Conservation (phyloP, 495 filamentous ascomycete genomes). For the Tuber brumale region DNA sequence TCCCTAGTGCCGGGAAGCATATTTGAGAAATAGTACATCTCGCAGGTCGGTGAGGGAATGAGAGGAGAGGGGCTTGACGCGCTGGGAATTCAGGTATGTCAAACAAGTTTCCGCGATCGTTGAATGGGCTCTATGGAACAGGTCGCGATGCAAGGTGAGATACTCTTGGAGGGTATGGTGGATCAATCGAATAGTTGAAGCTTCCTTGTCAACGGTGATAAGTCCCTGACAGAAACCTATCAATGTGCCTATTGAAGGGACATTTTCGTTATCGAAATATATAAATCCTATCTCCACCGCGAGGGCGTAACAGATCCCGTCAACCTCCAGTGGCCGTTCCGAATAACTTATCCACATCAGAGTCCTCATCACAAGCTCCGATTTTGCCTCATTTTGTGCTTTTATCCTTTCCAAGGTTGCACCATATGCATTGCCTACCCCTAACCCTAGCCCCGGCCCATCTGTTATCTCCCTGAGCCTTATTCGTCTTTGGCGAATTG, state of each 20-base stretch:
- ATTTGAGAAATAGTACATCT: not conserved
- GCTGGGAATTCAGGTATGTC: not conserved
- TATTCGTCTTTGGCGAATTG: not conserved
- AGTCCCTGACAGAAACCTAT: not conserved
- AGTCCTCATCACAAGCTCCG: too few species aligned
- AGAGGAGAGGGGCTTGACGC: not conserved
- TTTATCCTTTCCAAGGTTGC: not conserved
- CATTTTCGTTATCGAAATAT: not conserved
- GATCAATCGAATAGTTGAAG: not conserved
- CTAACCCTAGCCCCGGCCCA: not conserved
- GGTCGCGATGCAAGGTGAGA: not conserved
- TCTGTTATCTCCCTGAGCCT: not conserved
- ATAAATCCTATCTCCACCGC: not conserved
- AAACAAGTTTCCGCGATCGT: not conserved
- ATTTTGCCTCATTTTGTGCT: not conserved
- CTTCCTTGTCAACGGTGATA: conserved; percentile 15
- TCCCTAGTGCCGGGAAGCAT: not conserved
- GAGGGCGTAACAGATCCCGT: not conserved
- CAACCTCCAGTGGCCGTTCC: not conserved
- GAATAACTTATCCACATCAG: not conserved
- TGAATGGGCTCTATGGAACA: not conserved
- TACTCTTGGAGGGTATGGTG: not conserved
- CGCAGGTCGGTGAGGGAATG: not conserved
- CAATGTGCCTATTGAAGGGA: not conserved
- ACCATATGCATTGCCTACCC: not conserved